Evolutionary conservation across 306 rosid genomes (phyloP), one percentile per base, ranked within the genome.

Genomic region (Cicer bijugum): DNA sequence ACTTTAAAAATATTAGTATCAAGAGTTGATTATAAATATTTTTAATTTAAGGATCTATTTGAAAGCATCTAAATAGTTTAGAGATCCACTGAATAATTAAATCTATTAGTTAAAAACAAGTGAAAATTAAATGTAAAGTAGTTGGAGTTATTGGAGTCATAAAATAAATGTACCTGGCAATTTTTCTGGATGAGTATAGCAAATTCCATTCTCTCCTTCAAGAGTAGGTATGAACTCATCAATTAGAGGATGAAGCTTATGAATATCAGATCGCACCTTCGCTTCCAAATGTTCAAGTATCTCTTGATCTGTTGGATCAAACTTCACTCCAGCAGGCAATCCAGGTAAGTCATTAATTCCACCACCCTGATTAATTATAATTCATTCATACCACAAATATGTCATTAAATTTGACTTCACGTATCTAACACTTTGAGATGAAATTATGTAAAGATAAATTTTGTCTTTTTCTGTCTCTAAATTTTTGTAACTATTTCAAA

Each of bases 291-390:
- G 96, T 39, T 86, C 83, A 40, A 90, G 84, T 51, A 90, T 83
- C 87, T 90, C 96, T 55, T 88, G 92, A 83, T 90, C 91, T 9
- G 92, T 86, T 0, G 96, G 96, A 84, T 90, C 96, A 82, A 90
- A 90, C 86, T 88, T 90, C 82, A 90, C 96, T 44, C 92, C 96
- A 6, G 91, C 89, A 1, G 96, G 96, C 3, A 90, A 68, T 47
- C 96, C 96, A 40, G 89, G 92, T 53, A 90, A 80, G 60, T 88
- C 87, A 66, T 90, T 77, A 67, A 90, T 77, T 75, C 89, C 85
- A 74, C 86, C 80, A 76, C 47, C 77, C 81, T 80, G 60, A 23
- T 37, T 80, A 68, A 12, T 37, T 11, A 71, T 78, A 53, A 73
- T 7, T 12, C 20, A 66, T 4, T 23, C 61, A 63, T 3, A 19